These are phyloP conservation scores for Corylus heterophylla DNA, from an alignment of 306 rosid species.

Conservation along the genomic window DNA sequence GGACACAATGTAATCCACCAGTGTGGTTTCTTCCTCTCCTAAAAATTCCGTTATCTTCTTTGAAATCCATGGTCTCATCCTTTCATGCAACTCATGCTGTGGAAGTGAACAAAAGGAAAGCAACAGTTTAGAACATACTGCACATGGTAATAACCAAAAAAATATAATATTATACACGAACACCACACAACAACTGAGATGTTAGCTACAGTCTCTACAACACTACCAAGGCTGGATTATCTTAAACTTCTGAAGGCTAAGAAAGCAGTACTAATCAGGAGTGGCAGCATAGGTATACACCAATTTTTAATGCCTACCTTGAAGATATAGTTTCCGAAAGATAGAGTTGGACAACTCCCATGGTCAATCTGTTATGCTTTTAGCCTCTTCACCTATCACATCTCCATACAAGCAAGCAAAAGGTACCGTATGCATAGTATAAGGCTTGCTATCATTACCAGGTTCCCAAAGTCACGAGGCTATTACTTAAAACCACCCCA, in stretches of 20 bases:
- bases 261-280: neutral
- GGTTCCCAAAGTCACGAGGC: neutral
- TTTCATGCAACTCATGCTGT: slow-evolving; percentile 87
- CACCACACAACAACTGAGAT: neutral
- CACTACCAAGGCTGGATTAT: neutral
- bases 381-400: neutral
- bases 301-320: too few relatives aligned
- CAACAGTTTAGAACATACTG: slow-evolving; percentile 12
- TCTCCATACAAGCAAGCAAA: neutral
- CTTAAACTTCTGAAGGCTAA: neutral
- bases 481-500: too few relatives aligned
- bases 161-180: neutral
- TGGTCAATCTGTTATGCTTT: neutral
- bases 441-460: neutral
- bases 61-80: slow-evolving; percentile 99
- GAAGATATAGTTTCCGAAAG: neutral
- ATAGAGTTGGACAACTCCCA: neutral
- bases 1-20: slow-evolving; percentile 92
- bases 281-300: neutral
- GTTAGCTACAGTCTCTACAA: neutral
- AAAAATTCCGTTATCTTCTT: slow-evolving; percentile 89
- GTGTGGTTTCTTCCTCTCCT: slow-evolving; percentile 92
- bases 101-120: slow-evolving; percentile 10
- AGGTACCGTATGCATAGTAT: too few relatives aligned
- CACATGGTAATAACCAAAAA: neutral